Evolutionary conservation across 1,284 basidiomycete genomes (phyloP).

Genomic region (Boletus smithii): DNA sequence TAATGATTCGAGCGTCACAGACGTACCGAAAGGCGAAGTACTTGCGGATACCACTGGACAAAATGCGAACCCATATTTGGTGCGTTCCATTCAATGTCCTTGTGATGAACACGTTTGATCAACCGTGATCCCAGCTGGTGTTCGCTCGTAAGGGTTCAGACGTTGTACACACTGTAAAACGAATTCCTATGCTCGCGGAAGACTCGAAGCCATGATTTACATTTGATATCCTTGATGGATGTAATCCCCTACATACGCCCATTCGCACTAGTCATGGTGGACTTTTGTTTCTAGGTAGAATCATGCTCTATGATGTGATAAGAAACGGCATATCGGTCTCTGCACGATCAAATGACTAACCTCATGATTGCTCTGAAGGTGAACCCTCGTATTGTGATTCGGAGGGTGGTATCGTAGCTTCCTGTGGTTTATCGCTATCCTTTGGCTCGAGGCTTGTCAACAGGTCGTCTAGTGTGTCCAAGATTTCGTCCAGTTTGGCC

Average conservation of each 20-base stretch:
- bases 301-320: conserved; percentile 16
- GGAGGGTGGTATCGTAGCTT: background rate
- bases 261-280: conserved; percentile 6
- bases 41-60: conserved; percentile 77
- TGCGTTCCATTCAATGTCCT: conserved; percentile 36
- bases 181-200: conserved; percentile 39
- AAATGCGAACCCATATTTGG: conserved; percentile 81
- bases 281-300: conserved; percentile 15
- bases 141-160: conserved; percentile 72
- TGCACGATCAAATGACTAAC: conserved; percentile 11
- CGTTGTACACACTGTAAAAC: conserved; percentile 74
- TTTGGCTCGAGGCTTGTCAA: conserved; percentile 43
- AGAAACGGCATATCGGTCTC: background rate
- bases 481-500: conserved; percentile 51
- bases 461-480: conserved; percentile 54
- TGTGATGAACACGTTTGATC: conserved; percentile 5
- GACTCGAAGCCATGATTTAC: conserved; percentile 24
- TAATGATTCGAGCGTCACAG: conserved; percentile 82
- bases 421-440: conserved; percentile 1
- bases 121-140: conserved; percentile 54
- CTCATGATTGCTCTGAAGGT: conserved; percentile 8
- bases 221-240: conserved; percentile 27
- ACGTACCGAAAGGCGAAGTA: conserved; percentile 73
- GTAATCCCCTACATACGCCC: conserved; percentile 16
- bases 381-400: conserved; percentile 1